Percentiles rank a stretch among this genome's conserved stretches.
Evolutionary conservation across 2,329 filamentous ascomycete species (phyloP).

Genomic region (Trichoderma sp.): DNA sequence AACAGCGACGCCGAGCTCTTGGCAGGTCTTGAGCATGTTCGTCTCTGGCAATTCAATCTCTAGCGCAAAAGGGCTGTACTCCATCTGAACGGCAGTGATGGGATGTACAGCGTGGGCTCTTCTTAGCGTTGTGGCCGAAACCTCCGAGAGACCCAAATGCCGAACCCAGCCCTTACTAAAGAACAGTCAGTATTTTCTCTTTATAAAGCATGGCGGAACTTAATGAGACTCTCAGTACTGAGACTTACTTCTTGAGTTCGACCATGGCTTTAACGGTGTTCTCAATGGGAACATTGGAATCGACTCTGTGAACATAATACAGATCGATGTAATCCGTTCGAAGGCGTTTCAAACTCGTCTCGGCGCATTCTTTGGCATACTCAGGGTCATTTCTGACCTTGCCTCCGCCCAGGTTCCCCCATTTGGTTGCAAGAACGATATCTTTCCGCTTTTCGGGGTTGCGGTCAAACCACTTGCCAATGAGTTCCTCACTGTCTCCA

Average conservation of each 20-base stretch:
- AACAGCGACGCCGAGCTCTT: constrained; percentile 58
- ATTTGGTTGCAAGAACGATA: constrained; percentile 51
- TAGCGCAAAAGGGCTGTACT: constrained; percentile 56
- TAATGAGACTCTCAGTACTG: not conserved
- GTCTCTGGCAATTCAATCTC: constrained; percentile 58
- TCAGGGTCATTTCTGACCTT: constrained; percentile 5
- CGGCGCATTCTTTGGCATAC: constrained; percentile 26
- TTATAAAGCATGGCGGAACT: not conserved
- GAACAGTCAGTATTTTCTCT: not conserved
- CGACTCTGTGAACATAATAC: constrained; percentile 54
- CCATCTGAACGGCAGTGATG: constrained; percentile 54
- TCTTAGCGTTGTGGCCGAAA: constrained; percentile 50
- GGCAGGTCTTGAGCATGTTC: constrained; percentile 53
- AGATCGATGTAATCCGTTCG: constrained; percentile 57
- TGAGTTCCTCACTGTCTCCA: constrained; percentile 48
- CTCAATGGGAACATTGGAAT: constrained; percentile 49
- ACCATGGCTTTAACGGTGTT: constrained; percentile 53
- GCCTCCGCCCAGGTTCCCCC: constrained; percentile 26
- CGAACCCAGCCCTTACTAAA: constrained; percentile 54
- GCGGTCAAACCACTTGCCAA: constrained; percentile 53
- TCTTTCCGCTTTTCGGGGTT: constrained; percentile 47
- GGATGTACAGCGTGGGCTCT: constrained; percentile 52
- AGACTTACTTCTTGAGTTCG: constrained; percentile 41
- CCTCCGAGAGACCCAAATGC: constrained; percentile 57
- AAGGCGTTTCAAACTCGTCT: constrained; percentile 46